Base-by-base conservation (phyloP, 225 moss, liverwort and hornwort species). In the Lunularia cruciata region DNA sequence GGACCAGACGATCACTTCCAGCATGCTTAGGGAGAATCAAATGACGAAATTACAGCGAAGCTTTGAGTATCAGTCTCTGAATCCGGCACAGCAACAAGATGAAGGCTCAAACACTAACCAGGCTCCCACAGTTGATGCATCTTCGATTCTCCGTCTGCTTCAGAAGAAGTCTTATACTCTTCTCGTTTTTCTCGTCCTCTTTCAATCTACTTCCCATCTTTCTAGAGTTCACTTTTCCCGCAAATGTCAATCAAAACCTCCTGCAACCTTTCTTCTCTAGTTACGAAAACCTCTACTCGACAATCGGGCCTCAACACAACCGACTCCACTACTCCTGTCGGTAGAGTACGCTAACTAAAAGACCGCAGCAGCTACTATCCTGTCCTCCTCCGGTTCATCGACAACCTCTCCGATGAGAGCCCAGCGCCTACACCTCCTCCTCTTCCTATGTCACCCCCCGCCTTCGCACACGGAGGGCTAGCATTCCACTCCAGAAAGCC, bases 111-210 rank as follows among this genome's bases (percentile, higher is more conserved):
- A 45, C 1, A 86, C 89, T 84, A 23, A 95, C 95, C 89, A 89
- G 71, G 77, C 92, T 92, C 75, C 80, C 90, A 74, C 95, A 95
- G 73, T 95, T 95, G 83, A 95, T 95, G 70, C 95, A 95, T 86
- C 85, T 85, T 52, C 92, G 92, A 76, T 95, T 95, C 28, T 95
- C 95, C 61, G 83, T 75, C 63, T 79, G 88, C 80, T 95, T 95
- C 27, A 95, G 79, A 70, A 95, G 78, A 72, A 81, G 83, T 78
- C 95, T 88, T 47, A 95, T 92, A 60, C 85, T 88, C 86, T 79
- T 82, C 81, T 95, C 95, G 75, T 95, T 89, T 69, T 78, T 88
- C 84, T 92, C 95, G 45, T 95, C 95, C 78, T 92, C 95, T 78
- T 90, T 92, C 85, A 95, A 75, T 82, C 83, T 85, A 82, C 92